Conservation (phyloP, 169 alveolate species). For the Theileria annulata region DNA sequence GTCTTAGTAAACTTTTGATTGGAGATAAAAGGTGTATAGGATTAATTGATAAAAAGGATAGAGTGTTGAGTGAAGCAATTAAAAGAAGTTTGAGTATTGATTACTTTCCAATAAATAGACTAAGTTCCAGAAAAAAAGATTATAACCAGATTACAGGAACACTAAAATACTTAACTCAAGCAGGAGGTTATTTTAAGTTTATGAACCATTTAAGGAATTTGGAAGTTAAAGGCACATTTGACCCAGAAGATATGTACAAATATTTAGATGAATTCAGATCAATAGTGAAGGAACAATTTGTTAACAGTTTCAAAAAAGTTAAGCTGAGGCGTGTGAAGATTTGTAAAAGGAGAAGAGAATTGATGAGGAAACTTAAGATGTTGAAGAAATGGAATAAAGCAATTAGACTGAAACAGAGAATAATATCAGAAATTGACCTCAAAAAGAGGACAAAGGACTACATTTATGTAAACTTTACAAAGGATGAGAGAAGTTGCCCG, state of each 20-base stretch:
- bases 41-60: conserved; percentile 44
- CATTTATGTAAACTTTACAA: conserved; percentile 39
- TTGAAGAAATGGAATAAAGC: conserved; percentile 63
- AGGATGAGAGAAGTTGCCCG: conserved; percentile 57
- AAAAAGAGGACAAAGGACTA: conserved; percentile 13
- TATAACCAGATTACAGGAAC: conserved; percentile 61
- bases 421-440: conserved; percentile 40
- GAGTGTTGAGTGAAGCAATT: conserved; percentile 48
- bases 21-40: conserved; percentile 21
- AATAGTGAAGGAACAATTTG: conserved; percentile 44
- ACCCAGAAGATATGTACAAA: conserved; percentile 33
- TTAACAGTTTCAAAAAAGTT: conserved; percentile 37
- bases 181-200: conserved; percentile 65
- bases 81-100: conserved; percentile 54
- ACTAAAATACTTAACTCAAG: conserved; percentile 51
- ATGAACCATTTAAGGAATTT: conserved; percentile 35
- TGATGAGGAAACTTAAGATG: conserved; percentile 35
- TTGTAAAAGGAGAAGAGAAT: conserved; percentile 56
- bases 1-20: not conserved
- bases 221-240: conserved; percentile 55
- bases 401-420: conserved; percentile 62
- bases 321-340: conserved; percentile 52
- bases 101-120: conserved; percentile 50
- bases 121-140: conserved; percentile 40
- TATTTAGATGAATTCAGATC: conserved; percentile 48